Evolutionary conservation across 2,329 filamentous ascomycete species (phyloP), one percentile per base, ranked within the genome.

Genomic region (Fusarium lyarnte): DNA sequence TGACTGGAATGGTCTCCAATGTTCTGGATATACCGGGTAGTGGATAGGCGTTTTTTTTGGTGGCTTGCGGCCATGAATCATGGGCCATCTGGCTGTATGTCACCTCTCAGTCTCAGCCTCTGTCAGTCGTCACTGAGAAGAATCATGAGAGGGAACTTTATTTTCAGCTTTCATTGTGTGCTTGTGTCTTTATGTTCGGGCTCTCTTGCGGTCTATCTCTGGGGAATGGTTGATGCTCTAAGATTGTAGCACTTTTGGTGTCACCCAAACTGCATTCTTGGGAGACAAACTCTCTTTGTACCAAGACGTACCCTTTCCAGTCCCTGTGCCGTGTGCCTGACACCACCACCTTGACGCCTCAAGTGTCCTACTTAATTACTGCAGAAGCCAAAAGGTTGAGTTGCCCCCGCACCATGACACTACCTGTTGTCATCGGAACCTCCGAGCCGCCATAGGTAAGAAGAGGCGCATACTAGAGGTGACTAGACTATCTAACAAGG

Each of bases 41-140:
- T 57, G 58, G 25, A 36, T 45, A 21, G 23, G 58, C 51, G 53
- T 42, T 54, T 57, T 60, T 59, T 52, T 57, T 51, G 68, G 62
- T 68, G 70, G 70, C 70, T 73, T 68, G 43, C 21, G 31, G 45
- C 29, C 63, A 71, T 68, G 70, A 73, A 47, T 74, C 70, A 55
- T 72, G 70, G 21, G 62, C 47, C 49, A 65, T 58, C 62, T 66
- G 61, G 70, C 61, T 46, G 36, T n/a, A 36, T 42, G 41, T 58
- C 47, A 47, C 45, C 35, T 57, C 27, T 33, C 35, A 52, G 39
- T 53, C 41, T 63, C 39, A 47, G 16, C 23, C 38, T 43, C 38
- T 49, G 31, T 58, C 31, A 58, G 54, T 29, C 35, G 36, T 58
- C 36, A 47, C 36, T 33, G 29, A 36, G 39, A 45, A 31, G 39